A percentile compares a stretch with the other conserved stretches of the same genome.
These are phyloP conservation scores for Mycena indigotica DNA, from an alignment of 768 basidiomycete genomes.

Conservation along the genomic window DNA sequence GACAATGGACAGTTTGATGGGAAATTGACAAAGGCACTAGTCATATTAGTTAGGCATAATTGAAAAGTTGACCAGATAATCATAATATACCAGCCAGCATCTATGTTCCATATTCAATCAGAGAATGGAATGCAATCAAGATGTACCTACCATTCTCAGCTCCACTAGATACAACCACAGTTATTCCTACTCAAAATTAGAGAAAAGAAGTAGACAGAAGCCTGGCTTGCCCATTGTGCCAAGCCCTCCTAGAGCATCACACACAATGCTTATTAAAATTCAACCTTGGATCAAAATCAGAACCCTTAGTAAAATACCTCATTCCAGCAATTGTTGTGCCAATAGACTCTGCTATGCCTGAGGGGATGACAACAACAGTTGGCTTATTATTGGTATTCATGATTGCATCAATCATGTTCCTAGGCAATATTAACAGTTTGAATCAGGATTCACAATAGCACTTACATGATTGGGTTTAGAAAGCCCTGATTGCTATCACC, in stretches of 20 bases:
- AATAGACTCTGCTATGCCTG: neutral
- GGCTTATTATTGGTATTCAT: no score
- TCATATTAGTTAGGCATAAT: neutral
- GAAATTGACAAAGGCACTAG: neutral
- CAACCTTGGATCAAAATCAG: neutral
- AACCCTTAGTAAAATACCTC: neutral
- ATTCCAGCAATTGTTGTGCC: neutral
- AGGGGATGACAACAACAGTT: neutral
- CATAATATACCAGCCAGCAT: neutral
- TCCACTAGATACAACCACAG: neutral
- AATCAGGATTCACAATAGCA: no score
- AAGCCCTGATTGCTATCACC: no score
- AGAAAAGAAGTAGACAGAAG: neutral
- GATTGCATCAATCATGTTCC: no score
- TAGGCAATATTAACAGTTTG: no score
- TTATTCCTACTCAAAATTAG: neutral
- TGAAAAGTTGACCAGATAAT: neutral
- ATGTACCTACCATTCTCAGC: neutral
- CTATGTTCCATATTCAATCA: neutral
- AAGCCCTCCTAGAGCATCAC: neutral
- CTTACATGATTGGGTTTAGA: no score
- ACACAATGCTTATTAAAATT: neutral
- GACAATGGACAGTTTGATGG: neutral
- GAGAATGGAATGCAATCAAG: neutral
- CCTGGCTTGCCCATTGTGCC: neutral